Base-by-base conservation (phyloP, 768 basidiomycete genomes). In the Tulasnella sp. region DNA sequence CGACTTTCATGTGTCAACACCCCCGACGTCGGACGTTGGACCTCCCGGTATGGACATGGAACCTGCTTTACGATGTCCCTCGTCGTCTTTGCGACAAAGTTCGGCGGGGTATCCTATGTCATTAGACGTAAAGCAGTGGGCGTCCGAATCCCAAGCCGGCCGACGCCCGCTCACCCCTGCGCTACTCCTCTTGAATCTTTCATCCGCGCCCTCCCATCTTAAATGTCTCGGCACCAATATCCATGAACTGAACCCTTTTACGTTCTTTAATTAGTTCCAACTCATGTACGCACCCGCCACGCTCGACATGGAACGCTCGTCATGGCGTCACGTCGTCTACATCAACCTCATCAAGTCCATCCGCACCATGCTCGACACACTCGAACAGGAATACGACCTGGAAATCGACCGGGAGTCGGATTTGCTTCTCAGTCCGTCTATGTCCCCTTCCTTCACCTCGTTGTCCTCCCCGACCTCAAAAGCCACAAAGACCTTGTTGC, bases 281-380 rank as follows among this genome's bases (percentile, higher is more conserved):
- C 76, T 80, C 35, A 61, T 80, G 51, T 80, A 78, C 55, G 76
- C 79, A 46, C 79, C 79, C 11, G 39, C 69, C 29, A 77, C 74
- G 4, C 55, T 80, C 6, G 79, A 80, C 11, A 37, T 42, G 6
- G 79, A 80, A 73, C 75, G 80, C 18, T 16, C 73, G 6, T 79
- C 79, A 0, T 80, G 80, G 80, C 75, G 77, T 9, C 70, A 75
- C 37, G 75, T 80, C 32, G 77, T 80, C 42, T 79, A 77, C 70
- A 77, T 79, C 75, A 79, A 79, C 70, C 55, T 80, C 67, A 72
- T 80, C 46, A 70, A 69, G 20, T 76, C 80, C 23, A 55, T 80
- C 48, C 80, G 80, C 4, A 69, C 35, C 3, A 80, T 80, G 42
- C 75, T 80, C 46, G 77, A 79, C 26, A 37, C 57, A 37, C 76